Conservation (phyloP, 2,329 filamentous ascomycete genomes). For the Fusarium chlamydosporum region DNA sequence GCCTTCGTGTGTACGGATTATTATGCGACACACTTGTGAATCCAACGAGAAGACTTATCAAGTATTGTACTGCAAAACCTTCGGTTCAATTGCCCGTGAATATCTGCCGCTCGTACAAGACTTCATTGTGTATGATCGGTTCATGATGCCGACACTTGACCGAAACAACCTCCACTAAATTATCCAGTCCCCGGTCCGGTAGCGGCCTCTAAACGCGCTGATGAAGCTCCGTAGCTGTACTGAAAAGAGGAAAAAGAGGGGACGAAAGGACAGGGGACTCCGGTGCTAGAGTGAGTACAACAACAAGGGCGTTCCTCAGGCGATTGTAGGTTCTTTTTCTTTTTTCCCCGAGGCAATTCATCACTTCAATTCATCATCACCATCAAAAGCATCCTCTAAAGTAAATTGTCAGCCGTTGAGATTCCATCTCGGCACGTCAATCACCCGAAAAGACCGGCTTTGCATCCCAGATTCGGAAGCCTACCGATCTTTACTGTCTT, state of each 20-base stretch:
- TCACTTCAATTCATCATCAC: conserved; percentile 33
- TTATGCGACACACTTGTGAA: too few relatives aligned
- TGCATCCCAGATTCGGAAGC: conserved; percentile 40
- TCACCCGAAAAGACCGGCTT: conserved; percentile 33
- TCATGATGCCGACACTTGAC: conserved; percentile 42
- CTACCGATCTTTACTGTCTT: conserved; percentile 31
- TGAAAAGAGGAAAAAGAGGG: conserved; percentile 41
- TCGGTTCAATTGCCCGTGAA: conserved; percentile 16
- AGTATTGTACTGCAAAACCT: not conserved
- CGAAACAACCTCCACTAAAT: conserved; percentile 32
- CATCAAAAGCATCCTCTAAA: conserved; percentile 1
- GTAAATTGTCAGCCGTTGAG: conserved; percentile 5
- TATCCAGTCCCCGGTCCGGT: conserved; percentile 25
- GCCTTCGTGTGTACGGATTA: too few relatives aligned
- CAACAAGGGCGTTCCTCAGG: conserved; percentile 23
- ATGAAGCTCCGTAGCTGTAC: conserved; percentile 25
- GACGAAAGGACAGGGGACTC: conserved; percentile 30
- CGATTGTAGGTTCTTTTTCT: conserved; percentile 8
- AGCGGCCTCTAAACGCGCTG: conserved; percentile 24
- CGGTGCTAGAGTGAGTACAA: conserved; percentile 31
- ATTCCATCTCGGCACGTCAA: conserved; percentile 22
- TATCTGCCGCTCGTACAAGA: conserved; percentile 8
- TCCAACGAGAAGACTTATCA: not conserved
- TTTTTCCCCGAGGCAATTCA: conserved; percentile 40
- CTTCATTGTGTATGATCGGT: conserved; percentile 29